These are phyloP conservation scores for Malassezia brasiliensis DNA, from an alignment of 1,284 basidiomycete species.

Conservation along the genomic window DNA sequence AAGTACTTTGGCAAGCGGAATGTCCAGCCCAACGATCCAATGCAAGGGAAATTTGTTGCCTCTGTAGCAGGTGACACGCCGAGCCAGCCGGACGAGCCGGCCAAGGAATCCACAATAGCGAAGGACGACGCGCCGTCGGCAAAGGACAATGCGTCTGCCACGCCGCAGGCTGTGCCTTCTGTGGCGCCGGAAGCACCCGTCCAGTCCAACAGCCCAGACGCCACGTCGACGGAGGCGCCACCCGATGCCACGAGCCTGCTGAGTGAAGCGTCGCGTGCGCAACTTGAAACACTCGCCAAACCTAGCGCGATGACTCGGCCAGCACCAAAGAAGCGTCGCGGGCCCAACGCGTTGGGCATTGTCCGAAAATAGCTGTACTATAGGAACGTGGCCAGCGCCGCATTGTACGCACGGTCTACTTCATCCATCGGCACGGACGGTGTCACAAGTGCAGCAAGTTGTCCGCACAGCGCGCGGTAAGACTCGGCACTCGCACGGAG, in stretches of 20 bases:
- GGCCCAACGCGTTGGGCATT: conserved; percentile 38
- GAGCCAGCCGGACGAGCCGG: no score
- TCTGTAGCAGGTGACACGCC: no score
- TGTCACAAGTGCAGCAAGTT: not conserved
- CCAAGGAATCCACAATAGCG: no score
- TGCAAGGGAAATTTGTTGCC: no score
- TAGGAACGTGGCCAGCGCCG: not conserved
- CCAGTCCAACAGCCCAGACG: no score
- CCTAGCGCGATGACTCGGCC: not conserved
- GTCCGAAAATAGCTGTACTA: conserved; percentile 32
- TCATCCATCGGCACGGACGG: not conserved
- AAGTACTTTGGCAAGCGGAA: conserved; percentile 44
- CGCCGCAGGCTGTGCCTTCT: no score
- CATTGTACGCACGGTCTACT: not conserved
- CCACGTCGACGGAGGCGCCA: conserved; percentile 10
- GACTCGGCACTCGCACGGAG: not conserved
- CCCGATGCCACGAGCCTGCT: conserved; percentile 23
- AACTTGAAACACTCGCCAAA: conserved; percentile 9
- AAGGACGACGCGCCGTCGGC: no score
- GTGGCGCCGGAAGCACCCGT: no score
- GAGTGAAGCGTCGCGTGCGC: conserved; percentile 19
- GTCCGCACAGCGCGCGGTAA: not conserved
- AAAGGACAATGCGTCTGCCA: no score
- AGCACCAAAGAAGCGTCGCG: conserved; percentile 32
- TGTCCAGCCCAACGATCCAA: no score